Evolutionary conservation across 352 stramenopile genomes (phyloP).

Genomic region (Globisporangium yorkense): DNA sequence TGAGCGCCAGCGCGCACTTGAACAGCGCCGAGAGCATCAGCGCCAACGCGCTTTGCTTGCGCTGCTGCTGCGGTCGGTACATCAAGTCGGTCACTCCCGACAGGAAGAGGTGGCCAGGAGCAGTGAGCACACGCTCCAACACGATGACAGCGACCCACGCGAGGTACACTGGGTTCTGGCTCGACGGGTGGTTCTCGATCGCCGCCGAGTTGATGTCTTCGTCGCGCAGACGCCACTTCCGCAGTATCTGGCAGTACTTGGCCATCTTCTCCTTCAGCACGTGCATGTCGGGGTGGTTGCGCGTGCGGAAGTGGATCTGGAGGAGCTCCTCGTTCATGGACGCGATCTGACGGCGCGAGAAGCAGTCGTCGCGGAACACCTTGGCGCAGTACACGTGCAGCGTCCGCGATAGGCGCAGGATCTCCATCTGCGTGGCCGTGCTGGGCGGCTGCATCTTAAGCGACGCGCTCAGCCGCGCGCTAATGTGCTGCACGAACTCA

Average conservation of each 20-base stretch:
- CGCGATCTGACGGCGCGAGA: slow-evolving; percentile 60
- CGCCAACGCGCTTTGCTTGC: slow-evolving; percentile 18
- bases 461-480: slow-evolving; percentile 39
- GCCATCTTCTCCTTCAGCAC: slow-evolving; percentile 63
- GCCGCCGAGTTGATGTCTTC: slow-evolving; percentile 67
- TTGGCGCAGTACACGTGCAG: slow-evolving; percentile 70
- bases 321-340: slow-evolving; percentile 80
- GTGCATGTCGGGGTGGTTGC: slow-evolving; percentile 64
- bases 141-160: slow-evolving; percentile 37
- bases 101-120: slow-evolving; percentile 38
- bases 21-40: slow-evolving; percentile 6
- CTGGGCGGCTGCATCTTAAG: slow-evolving; percentile 54
- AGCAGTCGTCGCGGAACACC: slow-evolving; percentile 60
- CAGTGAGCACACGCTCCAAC: slow-evolving; percentile 30
- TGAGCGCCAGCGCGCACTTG: slow-evolving; percentile 10
- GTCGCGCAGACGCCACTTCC: slow-evolving; percentile 55
- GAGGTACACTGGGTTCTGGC: slow-evolving; percentile 37
- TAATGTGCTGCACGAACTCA: slow-evolving; percentile 63
- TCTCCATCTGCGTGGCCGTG: slow-evolving; percentile 57
- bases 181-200: slow-evolving; percentile 24
- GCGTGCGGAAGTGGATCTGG: slow-evolving; percentile 71
- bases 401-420: slow-evolving; percentile 56
- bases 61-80: slow-evolving; percentile 30
- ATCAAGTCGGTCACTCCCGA: slow-evolving; percentile 48
- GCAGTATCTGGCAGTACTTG: slow-evolving; percentile 48